Conservation (phyloP, 345 rosid genomes). For the Gossypium anomalum region DNA sequence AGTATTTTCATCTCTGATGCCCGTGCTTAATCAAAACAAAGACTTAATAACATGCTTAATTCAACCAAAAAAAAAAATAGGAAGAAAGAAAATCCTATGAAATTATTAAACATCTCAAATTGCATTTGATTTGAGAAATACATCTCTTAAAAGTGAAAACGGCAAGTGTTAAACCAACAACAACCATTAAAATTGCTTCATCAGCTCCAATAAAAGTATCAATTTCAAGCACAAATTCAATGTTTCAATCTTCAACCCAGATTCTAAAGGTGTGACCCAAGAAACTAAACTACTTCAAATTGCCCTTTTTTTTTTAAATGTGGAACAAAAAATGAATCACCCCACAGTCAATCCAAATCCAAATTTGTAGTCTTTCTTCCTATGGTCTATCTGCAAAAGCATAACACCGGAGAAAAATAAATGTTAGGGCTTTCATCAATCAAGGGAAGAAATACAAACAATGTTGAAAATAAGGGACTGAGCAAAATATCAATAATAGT, state of each 20-base stretch:
- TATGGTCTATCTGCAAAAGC: conserved; percentile 74
- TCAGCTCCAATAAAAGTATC: not conserved
- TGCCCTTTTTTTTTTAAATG: not conserved
- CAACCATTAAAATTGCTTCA: not conserved
- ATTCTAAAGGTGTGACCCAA: not conserved
- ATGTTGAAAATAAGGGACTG: not conserved
- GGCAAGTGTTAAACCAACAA: not conserved
- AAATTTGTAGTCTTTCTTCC: conserved; percentile 90
- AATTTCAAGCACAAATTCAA: not conserved
- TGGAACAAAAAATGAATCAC: conserved; percentile 16
- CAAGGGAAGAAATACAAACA: not conserved
- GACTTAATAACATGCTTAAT: too few species aligned
- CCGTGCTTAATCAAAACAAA: too few species aligned
- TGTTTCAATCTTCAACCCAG: not conserved
- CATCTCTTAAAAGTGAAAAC: not conserved
- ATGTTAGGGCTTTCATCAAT: not conserved
- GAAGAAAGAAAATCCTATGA: not conserved
- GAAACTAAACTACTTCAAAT: not conserved
- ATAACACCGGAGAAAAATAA: not conserved
- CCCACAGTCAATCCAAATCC: conserved; percentile 94
- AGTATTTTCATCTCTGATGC: too few species aligned
- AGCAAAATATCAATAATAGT: too few species aligned
- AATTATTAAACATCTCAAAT: not conserved
- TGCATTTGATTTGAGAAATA: conserved; percentile 2
- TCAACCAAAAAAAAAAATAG: too few species aligned